phyloP scores from a whole-genome alignment of 2,329 filamentous ascomycete species.

The Trichoderma lentiforme region DNA sequence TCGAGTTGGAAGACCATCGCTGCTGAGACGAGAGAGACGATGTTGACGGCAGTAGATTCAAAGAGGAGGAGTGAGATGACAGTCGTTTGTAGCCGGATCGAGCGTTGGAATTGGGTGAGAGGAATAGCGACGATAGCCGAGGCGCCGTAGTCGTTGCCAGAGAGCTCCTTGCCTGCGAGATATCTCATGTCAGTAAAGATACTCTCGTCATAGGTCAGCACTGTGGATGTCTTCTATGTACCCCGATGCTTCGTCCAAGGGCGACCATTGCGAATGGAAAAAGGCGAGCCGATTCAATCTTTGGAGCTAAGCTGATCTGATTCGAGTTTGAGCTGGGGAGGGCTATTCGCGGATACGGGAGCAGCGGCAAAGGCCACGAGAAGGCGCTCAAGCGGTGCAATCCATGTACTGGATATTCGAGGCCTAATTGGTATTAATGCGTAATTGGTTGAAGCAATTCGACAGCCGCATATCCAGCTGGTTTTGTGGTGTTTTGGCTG shows the following conservation, averaged over 20 bases:
- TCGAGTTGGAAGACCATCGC: conserved; percentile 26
- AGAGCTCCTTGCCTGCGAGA: conserved; percentile 20
- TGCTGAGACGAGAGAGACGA: not conserved
- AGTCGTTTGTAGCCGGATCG: conserved; percentile 2
- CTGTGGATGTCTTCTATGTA: not conserved
- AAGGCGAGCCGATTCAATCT: not conserved
- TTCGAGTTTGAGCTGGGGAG: not conserved
- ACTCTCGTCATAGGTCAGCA: not conserved
- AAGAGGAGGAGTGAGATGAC: not conserved
- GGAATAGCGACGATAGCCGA: conserved; percentile 18
- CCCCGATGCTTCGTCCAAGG: conserved; percentile 8
- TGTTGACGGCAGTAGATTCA: not conserved
- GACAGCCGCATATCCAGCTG: conserved; percentile 6
- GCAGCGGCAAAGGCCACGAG: not conserved
- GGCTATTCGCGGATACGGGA: not conserved
- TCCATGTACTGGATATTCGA: not conserved
- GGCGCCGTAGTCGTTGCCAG: conserved; percentile 22
- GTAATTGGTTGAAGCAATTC: not conserved
- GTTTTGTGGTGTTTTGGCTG: conserved; percentile 6
- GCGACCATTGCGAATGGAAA: conserved; percentile 1
- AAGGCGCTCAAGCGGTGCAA: not conserved
- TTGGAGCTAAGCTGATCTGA: not conserved
- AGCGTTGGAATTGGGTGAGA: not conserved
- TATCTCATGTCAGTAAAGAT: not conserved
- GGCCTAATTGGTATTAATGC: not conserved